Evolutionary conservation across 495 filamentous ascomycete species (phyloP).

Genomic region (Collariella sp.): DNA sequence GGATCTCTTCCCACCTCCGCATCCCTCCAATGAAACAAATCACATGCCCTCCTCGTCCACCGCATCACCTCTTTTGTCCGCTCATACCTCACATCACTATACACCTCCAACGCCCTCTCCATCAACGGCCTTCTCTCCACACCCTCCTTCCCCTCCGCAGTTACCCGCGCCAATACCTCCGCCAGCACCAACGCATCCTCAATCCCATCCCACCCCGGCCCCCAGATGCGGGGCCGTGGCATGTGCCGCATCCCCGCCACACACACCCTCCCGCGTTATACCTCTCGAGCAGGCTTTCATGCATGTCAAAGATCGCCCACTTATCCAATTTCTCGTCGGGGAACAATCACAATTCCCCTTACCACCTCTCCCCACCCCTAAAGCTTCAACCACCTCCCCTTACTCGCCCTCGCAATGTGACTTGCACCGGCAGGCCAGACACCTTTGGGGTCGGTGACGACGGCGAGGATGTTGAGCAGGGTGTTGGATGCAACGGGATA

Average conservation of each 20-base stretch:
- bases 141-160: background rate
- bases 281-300: conserved; percentile 32
- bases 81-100: conserved; percentile 29
- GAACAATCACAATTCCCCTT: conserved; percentile 33
- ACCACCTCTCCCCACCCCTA: conserved; percentile 34
- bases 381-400: conserved; percentile 27
- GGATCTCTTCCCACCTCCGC: conserved; percentile 21
- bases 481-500: conserved; percentile 33
- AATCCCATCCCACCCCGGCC: conserved; percentile 46
- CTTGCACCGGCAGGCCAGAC: conserved; percentile 23
- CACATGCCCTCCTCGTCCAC: conserved; percentile 28
- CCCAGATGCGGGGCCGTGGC: conserved; percentile 43
- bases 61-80: conserved; percentile 33
- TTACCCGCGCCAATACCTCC: conserved; percentile 28
- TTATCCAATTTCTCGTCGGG: conserved; percentile 40
- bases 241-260: conserved; percentile 43
- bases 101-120: conserved; percentile 28
- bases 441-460: conserved; percentile 26
- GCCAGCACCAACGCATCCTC: conserved; percentile 46
- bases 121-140: conserved; percentile 12
- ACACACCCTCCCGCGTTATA: conserved; percentile 36
- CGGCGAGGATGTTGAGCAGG: conserved; percentile 35
- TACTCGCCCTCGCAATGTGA: conserved; percentile 27
- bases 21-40: conserved; percentile 36
- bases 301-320: conserved; percentile 50